Evolutionary conservation across 352 stramenopile genomes (phyloP).

Genomic region (Pythium rishiriense): DNA sequence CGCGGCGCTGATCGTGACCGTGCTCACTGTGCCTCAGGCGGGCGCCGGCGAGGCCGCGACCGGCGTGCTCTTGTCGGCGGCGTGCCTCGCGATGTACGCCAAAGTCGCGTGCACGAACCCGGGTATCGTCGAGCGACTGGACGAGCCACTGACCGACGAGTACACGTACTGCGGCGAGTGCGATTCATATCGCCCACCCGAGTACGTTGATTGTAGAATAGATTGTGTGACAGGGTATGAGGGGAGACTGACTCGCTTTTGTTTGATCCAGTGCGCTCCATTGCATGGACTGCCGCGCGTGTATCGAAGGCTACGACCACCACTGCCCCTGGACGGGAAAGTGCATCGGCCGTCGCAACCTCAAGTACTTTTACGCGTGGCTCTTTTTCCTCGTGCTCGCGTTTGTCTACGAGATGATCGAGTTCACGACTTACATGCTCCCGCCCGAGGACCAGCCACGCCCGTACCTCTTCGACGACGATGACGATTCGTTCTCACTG

Average conservation of each 20-base stretch:
- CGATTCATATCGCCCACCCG: constrained; percentile 69
- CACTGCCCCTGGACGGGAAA: constrained; percentile 93
- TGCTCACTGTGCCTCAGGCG: constrained; percentile 48
- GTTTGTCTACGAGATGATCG: constrained; percentile 88
- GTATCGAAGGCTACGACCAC: constrained; percentile 89
- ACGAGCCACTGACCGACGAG: constrained; percentile 47
- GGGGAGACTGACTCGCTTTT: neutral
- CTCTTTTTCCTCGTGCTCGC: constrained; percentile 83
- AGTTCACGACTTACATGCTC: constrained; percentile 86
- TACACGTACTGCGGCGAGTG: constrained; percentile 84
- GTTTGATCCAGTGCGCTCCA: constrained; percentile 55
- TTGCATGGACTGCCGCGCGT: constrained; percentile 88
- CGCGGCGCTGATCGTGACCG: constrained; percentile 46
- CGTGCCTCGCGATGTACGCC: constrained; percentile 70
- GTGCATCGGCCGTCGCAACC: constrained; percentile 82
- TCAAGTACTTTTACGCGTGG: constrained; percentile 85
- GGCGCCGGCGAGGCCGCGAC: constrained; percentile 40
- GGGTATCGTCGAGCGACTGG: constrained; percentile 51
- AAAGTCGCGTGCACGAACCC: constrained; percentile 72
- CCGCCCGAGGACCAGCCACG: constrained; percentile 48
- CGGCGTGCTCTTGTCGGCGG: constrained; percentile 54
- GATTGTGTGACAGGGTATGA: neutral
- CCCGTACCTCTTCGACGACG: constrained; percentile 10
- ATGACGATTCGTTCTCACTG: constrained; percentile 23
- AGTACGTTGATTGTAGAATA: constrained; percentile 37